Evolutionary conservation across 2,329 filamentous ascomycete genomes (phyloP), one percentile per base, ranked within the genome.

Genomic region (Graphilbum sp.): DNA sequence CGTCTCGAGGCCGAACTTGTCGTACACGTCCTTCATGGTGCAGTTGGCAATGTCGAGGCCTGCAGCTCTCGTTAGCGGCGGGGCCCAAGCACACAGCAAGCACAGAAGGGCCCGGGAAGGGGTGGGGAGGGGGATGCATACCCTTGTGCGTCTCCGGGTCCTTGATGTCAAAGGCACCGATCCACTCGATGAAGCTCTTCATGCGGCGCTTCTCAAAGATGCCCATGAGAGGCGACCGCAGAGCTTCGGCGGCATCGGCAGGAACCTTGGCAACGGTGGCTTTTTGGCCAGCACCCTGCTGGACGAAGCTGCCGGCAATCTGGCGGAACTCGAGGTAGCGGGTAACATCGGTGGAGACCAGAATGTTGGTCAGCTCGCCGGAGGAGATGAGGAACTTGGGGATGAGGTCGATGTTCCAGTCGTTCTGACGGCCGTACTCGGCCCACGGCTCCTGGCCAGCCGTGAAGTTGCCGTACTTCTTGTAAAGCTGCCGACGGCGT

Each of bases 341-440:
- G 52, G 81, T 86, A 48, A 86, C 81, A 50, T 95, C 86, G 62
- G 88, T 96, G 37, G 87, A 94, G 46, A 95, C 86, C 55, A 98
- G 77, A 54, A 98, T 95, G 64, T 96, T 96, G 58, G 88, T 96
- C 56, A 98, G 70, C 66, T 98, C 88, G 60, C 90, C 90, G 46
- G 92, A 94, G 43, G 88, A 86, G 87, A 98, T 96, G 60, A 98
- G 75, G 54, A 98, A 79, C 72, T 98, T 98, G 49, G 90, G 88
- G 35, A 98, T 87, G 44, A 98, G 73, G 58, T 98, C 92, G 61
- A 98, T 92, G 69, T 95, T 96, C 90, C 90, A 98, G 72, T 96
- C 88, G 64, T 95, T 95, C 57, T 78, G 69, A 43, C 90, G 81
- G 52, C 88, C 88, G 60, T 95, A 96, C 63, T 94, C 87, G 69